A percentile compares a stretch with the other conserved stretches of the same genome.
These are phyloP conservation scores for Lipomyces yamadae DNA, from an alignment of 805 yeast species.

Conservation along the genomic window DNA sequence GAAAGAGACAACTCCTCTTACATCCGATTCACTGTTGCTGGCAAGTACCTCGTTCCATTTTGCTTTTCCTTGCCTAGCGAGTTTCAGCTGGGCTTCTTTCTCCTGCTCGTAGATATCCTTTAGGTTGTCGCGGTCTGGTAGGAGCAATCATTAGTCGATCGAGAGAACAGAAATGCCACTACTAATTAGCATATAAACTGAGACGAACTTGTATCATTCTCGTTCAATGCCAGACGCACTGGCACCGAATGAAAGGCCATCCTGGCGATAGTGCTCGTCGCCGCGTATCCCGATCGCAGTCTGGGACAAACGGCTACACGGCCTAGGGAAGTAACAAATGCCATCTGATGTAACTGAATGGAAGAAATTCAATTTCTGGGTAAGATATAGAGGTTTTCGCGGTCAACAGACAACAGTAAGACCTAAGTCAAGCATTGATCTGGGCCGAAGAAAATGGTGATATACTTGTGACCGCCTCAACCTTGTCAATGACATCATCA, in stretches of 20 bases:
- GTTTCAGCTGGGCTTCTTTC: slow-evolving; percentile 1
- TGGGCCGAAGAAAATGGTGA: too few species aligned
- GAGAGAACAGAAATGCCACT: neutral
- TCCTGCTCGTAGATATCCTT: neutral
- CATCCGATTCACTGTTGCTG: slow-evolving; percentile 1
- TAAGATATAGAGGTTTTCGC: neutral
- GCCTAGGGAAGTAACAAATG: neutral
- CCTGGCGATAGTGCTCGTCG: neutral
- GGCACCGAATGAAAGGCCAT: neutral
- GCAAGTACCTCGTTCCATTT: slow-evolving; percentile 2
- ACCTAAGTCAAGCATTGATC: neutral
- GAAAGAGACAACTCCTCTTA: neutral
- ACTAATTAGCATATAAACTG: neutral
- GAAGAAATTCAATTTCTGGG: neutral
- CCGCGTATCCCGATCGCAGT: neutral
- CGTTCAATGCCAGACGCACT: slow-evolving; percentile 2
- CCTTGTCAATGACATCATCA: too few species aligned
- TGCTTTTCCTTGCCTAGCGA: neutral
- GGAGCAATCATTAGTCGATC: neutral
- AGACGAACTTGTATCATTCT: slow-evolving; percentile 1
- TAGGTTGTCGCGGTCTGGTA: neutral
- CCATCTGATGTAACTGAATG: neutral
- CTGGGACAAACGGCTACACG: neutral
- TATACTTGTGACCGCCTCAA: too few species aligned
- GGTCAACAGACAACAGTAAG: neutral